Base-by-base conservation (phyloP, 73 alveolate species). In the Paramecium primaurelia region DNA sequence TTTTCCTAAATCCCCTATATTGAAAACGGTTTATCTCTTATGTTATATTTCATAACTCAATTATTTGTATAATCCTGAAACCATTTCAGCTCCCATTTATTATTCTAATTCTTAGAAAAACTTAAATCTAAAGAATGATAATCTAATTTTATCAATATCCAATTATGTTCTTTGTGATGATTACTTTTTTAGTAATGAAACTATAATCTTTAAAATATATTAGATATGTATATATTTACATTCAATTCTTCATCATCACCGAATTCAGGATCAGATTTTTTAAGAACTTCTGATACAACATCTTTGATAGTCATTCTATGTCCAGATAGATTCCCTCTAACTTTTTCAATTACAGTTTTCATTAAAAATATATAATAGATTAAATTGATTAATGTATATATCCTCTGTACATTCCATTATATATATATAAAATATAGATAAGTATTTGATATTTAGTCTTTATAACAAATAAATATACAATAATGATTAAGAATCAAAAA, bases 11-110 rank as follows among this genome's bases (percentile, higher is more conserved):
- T 80, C 91, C 28, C 91, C 91, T 20, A 80, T 1, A 80, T 80
- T 42, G 73, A 80, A 80, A 9, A 80, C 36, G 8, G 73, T 47
- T 26, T 80, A 47, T 49, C 91, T 80, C 25, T 18, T 49, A 11
- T 40, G 9, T 7, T 9, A 8, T 25, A 80, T 0, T 47, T 80
- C 91, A 18, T 80, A 80, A 42, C 77, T 26, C 91, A 80, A 80
- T 80, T 80, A 44, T 25, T 47, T 80, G 30, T 80, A 80, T 44
- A 80, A 25, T 40, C 58, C 30, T 4, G 45, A 32, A 0, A 80
- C 91, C 47, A 80, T 80, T 0, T 80, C 91, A 3, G 91, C 77
- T 2, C 91, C 91, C 91, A 80, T 80, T 49, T 80, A 80, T 40
- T 40, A 10, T 80, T 80, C 91, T 26, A 80, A 80, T 12, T 80